Percentiles rank a stretch among this genome's conserved stretches.
Evolutionary conservation across 352 stramenopile species (phyloP).

Genomic region (Globisporangium perplexum): DNA sequence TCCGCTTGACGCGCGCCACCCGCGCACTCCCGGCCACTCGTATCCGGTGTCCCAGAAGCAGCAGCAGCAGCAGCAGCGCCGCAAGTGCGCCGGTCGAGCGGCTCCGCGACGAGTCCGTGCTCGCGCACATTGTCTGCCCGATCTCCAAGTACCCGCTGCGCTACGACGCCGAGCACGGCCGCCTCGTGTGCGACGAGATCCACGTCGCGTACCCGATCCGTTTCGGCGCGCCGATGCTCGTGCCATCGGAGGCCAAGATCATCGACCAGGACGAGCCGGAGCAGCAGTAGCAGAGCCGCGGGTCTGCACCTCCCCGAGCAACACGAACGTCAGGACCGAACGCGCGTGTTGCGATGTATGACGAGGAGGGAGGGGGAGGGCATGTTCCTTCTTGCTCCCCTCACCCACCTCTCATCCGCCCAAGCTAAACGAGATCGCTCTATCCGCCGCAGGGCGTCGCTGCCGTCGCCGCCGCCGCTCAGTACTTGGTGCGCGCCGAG

Average conservation of each 20-base stretch:
- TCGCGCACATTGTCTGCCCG: constrained; percentile 79
- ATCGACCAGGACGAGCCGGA: constrained; percentile 20
- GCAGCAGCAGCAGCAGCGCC: no score
- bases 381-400: background rate
- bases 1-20: no score
- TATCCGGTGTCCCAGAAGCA: no score
- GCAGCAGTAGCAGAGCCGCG: no score
- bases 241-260: constrained; percentile 68
- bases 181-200: constrained; percentile 80
- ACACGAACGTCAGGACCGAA: no score
- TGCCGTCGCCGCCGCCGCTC: no score
- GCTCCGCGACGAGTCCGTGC: constrained; percentile 56
- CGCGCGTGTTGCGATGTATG: no score
- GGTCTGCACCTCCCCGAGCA: no score
- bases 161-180: constrained; percentile 50
- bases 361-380: no score
- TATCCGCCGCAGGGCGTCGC: background rate
- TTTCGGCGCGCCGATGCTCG: constrained; percentile 58
- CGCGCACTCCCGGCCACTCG: no score
- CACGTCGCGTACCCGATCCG: constrained; percentile 83
- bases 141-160: constrained; percentile 82
- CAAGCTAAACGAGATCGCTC: background rate
- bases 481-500: constrained; percentile 63
- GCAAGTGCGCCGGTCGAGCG: constrained; percentile 8
- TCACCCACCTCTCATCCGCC: background rate